phyloP scores from a whole-genome alignment of 2,329 filamentous ascomycete genomes.

The Knoxdaviesia proteae region DNA sequence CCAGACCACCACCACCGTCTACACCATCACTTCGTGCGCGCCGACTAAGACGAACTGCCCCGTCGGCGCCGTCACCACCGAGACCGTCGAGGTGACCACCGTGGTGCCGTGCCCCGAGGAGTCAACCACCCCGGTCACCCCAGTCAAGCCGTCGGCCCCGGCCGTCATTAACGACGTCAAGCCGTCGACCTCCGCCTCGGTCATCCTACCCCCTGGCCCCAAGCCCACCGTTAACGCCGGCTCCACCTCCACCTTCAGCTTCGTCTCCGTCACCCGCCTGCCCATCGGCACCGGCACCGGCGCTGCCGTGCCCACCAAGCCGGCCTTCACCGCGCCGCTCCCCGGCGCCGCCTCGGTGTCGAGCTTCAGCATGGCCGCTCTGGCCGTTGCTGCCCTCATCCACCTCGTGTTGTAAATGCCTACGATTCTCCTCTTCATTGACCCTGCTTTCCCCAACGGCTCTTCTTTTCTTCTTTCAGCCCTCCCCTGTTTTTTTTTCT shows the following conservation, averaged over 20 bases:
- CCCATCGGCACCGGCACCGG: neutral
- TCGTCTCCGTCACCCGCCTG: neutral
- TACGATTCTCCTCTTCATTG: no score
- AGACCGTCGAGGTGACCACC: slow-evolving; percentile 12
- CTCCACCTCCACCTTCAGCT: neutral
- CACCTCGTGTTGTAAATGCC: no score
- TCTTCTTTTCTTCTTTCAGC: no score
- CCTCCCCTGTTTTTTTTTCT: no score
- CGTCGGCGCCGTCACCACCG: slow-evolving; percentile 11
- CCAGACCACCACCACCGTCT: slow-evolving; percentile 10
- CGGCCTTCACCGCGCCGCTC: neutral
- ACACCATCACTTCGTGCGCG: slow-evolving; percentile 14
- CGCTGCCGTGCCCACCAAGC: no score
- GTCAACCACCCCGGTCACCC: no score
- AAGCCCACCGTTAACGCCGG: neutral
- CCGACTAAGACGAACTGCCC: slow-evolving; percentile 11
- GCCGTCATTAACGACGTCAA: slow-evolving; percentile 1
- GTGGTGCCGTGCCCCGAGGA: slow-evolving; percentile 5
- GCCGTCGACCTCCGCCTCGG: neutral
- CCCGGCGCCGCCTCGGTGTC: neutral
- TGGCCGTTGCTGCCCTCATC: neutral
- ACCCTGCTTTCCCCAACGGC: no score
- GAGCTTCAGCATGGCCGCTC: neutral
- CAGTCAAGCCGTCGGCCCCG: slow-evolving; percentile 1
- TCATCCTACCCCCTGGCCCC: slow-evolving; percentile 1